phyloP scores from a whole-genome alignment of 257 asterid genomes.

The Solanum megistacrolobum region DNA sequence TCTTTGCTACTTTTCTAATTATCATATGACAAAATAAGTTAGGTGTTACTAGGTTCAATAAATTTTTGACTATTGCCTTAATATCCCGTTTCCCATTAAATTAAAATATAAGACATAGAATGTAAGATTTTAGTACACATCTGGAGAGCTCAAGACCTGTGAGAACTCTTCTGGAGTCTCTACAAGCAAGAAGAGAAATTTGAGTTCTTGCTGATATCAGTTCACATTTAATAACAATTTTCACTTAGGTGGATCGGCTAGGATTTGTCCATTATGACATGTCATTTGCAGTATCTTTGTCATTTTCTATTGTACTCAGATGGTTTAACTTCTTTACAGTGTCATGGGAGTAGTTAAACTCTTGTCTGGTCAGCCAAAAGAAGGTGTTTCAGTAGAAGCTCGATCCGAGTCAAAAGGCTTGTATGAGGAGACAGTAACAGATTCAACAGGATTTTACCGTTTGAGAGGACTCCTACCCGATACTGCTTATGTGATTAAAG shows the following conservation, averaged over 20 bases:
- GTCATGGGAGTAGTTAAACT: constrained; percentile 77
- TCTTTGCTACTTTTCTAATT: not conserved
- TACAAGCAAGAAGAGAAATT: not conserved
- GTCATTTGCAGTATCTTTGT: not conserved
- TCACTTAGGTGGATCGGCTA: not conserved
- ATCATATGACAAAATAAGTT: not conserved
- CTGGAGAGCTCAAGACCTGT: not conserved
- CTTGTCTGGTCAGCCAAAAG: constrained; percentile 90
- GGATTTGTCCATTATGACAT: not conserved
- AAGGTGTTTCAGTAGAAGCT: constrained; percentile 83
- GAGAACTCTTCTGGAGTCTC: not conserved
- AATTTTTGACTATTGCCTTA: not conserved
- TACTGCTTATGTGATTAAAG: constrained; percentile 59
- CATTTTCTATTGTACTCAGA: not conserved
- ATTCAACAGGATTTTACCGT: constrained; percentile 72
- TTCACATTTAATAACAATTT: not conserved
- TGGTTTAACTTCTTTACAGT: constrained; percentile 35
- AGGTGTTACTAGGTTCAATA: not conserved
- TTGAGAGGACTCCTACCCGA: constrained; percentile 90
- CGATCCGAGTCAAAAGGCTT: constrained; percentile 81
- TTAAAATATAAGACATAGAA: not conserved
- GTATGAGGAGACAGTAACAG: constrained; percentile 86
- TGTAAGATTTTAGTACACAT: not conserved
- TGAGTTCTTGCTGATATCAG: not conserved
- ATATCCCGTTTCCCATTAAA: not conserved